Evolutionary conservation across 2,329 filamentous ascomycete species (phyloP).

Genomic region (Ophiostoma pallidulum): DNA sequence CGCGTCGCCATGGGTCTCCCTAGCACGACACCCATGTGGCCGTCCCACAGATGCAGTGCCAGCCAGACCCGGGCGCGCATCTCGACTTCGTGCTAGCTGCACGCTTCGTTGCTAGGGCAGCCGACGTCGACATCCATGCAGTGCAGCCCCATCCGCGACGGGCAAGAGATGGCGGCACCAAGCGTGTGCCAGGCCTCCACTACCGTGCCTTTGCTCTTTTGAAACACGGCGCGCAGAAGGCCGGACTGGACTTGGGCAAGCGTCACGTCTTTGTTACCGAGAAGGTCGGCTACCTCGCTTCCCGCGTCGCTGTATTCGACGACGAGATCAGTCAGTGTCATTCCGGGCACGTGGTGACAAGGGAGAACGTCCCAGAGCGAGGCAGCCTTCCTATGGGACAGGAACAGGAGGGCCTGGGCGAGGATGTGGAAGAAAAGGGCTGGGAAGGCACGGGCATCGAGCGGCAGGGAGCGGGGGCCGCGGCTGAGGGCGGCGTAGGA

Average conservation of each 20-base stretch:
- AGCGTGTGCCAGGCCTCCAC: constrained; percentile 2
- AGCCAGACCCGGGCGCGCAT: not conserved
- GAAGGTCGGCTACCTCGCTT: not conserved
- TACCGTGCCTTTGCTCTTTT: not conserved
- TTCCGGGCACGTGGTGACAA: not conserved
- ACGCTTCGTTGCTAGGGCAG: not conserved
- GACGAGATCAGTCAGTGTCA: constrained; percentile 1
- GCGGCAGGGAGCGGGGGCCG: not conserved
- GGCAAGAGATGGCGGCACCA: not conserved
- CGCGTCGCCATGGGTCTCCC: not conserved
- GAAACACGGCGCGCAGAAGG: not conserved
- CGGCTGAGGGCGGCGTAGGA: not conserved
- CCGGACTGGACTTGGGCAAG: not conserved
- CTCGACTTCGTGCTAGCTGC: not conserved
- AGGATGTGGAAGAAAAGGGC: not conserved
- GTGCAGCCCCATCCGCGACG: not conserved
- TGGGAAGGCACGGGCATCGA: not conserved
- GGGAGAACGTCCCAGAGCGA: not conserved
- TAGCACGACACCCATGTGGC: constrained; percentile 1
- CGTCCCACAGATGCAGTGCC: constrained; percentile 2
- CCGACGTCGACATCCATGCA: not conserved
- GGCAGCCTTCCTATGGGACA: not conserved
- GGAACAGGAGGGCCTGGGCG: not conserved
- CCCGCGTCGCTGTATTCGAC: constrained; percentile 1
- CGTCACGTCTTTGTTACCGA: not conserved